A percentile compares a stretch with the other conserved stretches of the same genome.
phyloP scores from a whole-genome alignment of 805 yeast genomes.

The Kodamaea laetipori region DNA sequence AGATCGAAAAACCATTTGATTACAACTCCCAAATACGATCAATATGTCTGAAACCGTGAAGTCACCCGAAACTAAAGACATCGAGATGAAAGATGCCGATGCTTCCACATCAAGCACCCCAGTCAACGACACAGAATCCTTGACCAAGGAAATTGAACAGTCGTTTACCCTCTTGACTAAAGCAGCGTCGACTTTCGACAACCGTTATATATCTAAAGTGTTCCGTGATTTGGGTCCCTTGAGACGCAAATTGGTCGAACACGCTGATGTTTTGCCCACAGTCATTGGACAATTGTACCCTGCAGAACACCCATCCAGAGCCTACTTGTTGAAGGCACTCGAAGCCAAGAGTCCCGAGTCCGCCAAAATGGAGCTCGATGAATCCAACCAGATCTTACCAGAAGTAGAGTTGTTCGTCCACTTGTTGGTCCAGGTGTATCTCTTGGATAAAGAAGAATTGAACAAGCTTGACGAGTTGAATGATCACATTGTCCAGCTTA shows the following conservation, averaged over 20 bases:
- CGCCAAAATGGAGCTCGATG: constrained; percentile 10
- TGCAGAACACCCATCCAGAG: constrained; percentile 43
- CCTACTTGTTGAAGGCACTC: constrained; percentile 38
- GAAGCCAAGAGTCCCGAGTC: constrained; percentile 4
- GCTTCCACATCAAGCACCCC: constrained; percentile 8
- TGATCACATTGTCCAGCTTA: constrained; percentile 49
- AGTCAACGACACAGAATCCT: constrained; percentile 16
- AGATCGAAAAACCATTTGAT: constrained; percentile 1
- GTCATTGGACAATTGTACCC: constrained; percentile 62
- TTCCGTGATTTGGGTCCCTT: constrained; percentile 79
- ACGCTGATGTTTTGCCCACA: constrained; percentile 53
- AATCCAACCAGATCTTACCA: constrained; percentile 50
- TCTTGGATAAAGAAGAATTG: constrained; percentile 63
- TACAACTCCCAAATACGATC: neutral
- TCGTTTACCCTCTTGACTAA: constrained; percentile 53
- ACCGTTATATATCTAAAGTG: constrained; percentile 83
- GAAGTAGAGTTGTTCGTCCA: constrained; percentile 82
- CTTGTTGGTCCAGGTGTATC: constrained; percentile 72
- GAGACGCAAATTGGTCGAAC: constrained; percentile 58
- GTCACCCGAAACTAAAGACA: constrained; percentile 14
- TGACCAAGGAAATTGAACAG: constrained; percentile 41
- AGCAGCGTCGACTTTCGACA: constrained; percentile 74
- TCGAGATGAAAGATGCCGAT: constrained; percentile 24
- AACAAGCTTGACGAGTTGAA: constrained; percentile 56
- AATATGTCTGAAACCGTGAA: constrained; percentile 11